Percentiles rank a stretch among this genome's conserved stretches.
These are phyloP conservation scores for Beta macrorhiza DNA, from an alignment of 179 eudicot species.

Conservation along the genomic window DNA sequence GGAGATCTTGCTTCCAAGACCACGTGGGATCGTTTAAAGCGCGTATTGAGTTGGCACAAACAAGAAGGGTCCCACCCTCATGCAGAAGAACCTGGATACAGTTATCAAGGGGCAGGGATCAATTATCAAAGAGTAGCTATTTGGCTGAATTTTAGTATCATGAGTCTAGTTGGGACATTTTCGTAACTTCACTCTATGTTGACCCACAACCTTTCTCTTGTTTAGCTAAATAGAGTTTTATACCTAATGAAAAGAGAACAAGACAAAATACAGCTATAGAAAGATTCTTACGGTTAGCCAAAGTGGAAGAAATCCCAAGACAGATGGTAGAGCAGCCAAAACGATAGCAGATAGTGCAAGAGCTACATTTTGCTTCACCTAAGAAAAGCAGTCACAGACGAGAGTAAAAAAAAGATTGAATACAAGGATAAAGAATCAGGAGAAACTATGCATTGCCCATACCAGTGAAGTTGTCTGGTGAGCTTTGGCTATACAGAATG, in stretches of 20 bases:
- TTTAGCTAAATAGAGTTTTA: too few species aligned
- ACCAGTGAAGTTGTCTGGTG: slow-evolving; percentile 87
- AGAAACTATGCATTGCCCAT: slow-evolving; percentile 17
- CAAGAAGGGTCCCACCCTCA: slow-evolving; percentile 94
- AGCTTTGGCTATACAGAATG: slow-evolving; percentile 88
- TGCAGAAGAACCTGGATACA: slow-evolving; percentile 76
- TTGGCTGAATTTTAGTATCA: too few species aligned
- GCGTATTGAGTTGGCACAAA: slow-evolving; percentile 91
- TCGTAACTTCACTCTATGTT: too few species aligned
- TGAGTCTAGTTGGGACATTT: too few species aligned
- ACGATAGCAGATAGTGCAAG: slow-evolving; percentile 83
- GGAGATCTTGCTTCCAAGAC: slow-evolving; percentile 65
- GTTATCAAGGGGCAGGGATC: background rate
- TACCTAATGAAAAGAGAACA: too few species aligned
- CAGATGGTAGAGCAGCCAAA: slow-evolving; percentile 89
- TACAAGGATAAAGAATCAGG: background rate
- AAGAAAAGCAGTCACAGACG: slow-evolving; percentile 22
- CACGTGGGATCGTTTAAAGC: slow-evolving; percentile 66
- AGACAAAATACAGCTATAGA: too few species aligned
- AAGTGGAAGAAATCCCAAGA: slow-evolving; percentile 81
- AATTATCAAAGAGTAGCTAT: background rate
- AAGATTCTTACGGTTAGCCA: slow-evolving; percentile 77
- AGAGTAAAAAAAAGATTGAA: background rate
- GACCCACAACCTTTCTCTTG: too few species aligned
- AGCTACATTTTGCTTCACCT: slow-evolving; percentile 96